Evolutionary conservation across 495 filamentous ascomycete genomes (phyloP), one percentile per base, ranked within the genome.

Genomic region (Neurospora pannonica): DNA sequence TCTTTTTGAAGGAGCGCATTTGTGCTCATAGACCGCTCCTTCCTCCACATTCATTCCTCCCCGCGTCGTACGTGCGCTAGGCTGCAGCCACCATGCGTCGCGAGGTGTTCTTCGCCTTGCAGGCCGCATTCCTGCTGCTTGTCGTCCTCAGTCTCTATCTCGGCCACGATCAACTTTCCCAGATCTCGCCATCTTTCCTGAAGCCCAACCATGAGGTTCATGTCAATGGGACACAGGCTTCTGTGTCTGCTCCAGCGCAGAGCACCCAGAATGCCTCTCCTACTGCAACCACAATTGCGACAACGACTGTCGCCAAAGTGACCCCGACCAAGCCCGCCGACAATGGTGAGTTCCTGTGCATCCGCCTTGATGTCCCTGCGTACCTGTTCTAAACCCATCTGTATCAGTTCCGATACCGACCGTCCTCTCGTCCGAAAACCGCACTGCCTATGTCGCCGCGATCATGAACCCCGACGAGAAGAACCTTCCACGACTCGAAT

Each of bases 401-500:
- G 3, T n/a, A 21, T 19, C 19, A n/a, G 42, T 46, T 7, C 42
- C 60, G 17, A 10, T 28, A 19, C 71, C 71, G 9, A 34, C 38
- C 9, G 13, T 70, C 31, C 72, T 74, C 21, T 60, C 72, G 28
- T 4, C 15, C n/a, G 8, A 5, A 4, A 37, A 74, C 8, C 34
- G 40, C 67, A 37, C 34, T 8, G 54, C 73, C 19, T 74, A 71
- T 34, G 17, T 74, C 31, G 24, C 21, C 11, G 21, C 69, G 11
- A 74, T 74, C 17, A 69, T 74, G 11, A n/a, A 71, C 40, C 67
- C 73, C 31, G 34, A 70, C 7, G 31, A 69, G n/a, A 71, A 70
- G 24, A 36, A 9, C 9, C 73, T 71, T 11, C 69, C 73, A 15
- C 69, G 73, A 7, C 69, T 74, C n/a, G 31, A 74, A 74, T 74